Evolutionary conservation across 257 asterid species (phyloP), one percentile per base, ranked within the genome.

Genomic region (Verbascum thapsus): DNA sequence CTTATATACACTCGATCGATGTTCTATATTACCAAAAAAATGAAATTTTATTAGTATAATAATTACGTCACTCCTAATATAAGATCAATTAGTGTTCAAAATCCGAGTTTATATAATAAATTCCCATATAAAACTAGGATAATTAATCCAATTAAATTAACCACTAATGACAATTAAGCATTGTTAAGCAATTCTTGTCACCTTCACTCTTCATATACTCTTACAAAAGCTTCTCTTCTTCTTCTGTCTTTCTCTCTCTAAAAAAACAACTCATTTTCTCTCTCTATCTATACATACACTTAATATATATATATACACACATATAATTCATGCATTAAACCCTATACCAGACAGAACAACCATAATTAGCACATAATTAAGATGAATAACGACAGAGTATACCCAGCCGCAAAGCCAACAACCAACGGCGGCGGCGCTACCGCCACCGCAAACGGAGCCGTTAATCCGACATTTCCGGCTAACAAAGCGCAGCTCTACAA

Each of bases 401-500:
- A 81, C 58, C 95, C 98, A 18, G 59, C 98, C 0, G 71, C 86
- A 37, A 91, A 86, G 75, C 86, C 88, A 10, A 30, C 86, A 0
- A 47, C 74, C 41, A 58, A 63, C 75, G 71, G 69, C 38, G 71
- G 69, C 38, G 73, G 49, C 54, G 66, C 76, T 17, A 18, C 78
- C 15, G 22, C 78, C 8, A 77, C 75, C 12, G 82, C 47, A 8
- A 74, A 68, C 61, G 95, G 81, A 10, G 79, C 65, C 2, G 70
- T 76, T 2, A 81, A 83, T 56, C 84, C 81, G 3, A 0, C 87
- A 4, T 80, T 87, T 12, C 94, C 95, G 9, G 78, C 88, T n/a
- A 86, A 69, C 39, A 88, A 89, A 35, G 77, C 95, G 40, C 97
- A 92, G 68, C 82, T 74, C 58, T 85, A 85, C 61, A 81, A 81